Percentiles rank a stretch among this genome's conserved stretches.
phyloP scores from a whole-genome alignment of 805 yeast genomes.

The Candida nitratophila region DNA sequence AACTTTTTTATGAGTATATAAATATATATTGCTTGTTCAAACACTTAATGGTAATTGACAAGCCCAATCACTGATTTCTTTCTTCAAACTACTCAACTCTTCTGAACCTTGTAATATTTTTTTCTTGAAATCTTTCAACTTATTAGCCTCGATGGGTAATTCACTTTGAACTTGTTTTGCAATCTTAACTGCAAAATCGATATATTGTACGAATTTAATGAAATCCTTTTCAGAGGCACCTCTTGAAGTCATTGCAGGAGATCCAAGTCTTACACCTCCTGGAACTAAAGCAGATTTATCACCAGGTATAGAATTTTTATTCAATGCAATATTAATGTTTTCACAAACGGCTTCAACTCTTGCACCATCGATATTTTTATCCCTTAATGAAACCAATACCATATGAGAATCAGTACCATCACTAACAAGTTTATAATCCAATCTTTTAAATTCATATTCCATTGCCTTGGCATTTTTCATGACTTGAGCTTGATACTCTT shows the following conservation, averaged over 20 bases:
- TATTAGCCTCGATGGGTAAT: constrained; percentile 89
- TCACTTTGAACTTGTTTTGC: constrained; percentile 70
- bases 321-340: constrained; percentile 88
- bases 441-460: constrained; percentile 63
- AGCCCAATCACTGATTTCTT: constrained; percentile 87
- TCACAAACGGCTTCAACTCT: constrained; percentile 94
- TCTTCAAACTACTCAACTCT: constrained; percentile 58
- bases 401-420: constrained; percentile 97
- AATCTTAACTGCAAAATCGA: constrained; percentile 69
- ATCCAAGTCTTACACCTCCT: constrained; percentile 95
- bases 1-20: no score
- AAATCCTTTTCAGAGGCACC: constrained; percentile 90
- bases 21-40: constrained; percentile 17
- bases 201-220: constrained; percentile 68
- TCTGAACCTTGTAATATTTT: constrained; percentile 66
- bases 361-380: constrained; percentile 92
- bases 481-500: constrained; percentile 83
- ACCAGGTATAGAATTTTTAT: constrained; percentile 97
- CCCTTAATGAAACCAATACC: constrained; percentile 84
- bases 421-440: constrained; percentile 79
- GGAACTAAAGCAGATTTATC: constrained; percentile 96
- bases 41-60: constrained; percentile 72
- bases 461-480: constrained; percentile 81
- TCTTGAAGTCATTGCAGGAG: constrained; percentile 98
- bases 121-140: constrained; percentile 92